These are phyloP conservation scores for Cadophora sp. DNA, from an alignment of 2,329 filamentous ascomycete species.

Conservation along the genomic window DNA sequence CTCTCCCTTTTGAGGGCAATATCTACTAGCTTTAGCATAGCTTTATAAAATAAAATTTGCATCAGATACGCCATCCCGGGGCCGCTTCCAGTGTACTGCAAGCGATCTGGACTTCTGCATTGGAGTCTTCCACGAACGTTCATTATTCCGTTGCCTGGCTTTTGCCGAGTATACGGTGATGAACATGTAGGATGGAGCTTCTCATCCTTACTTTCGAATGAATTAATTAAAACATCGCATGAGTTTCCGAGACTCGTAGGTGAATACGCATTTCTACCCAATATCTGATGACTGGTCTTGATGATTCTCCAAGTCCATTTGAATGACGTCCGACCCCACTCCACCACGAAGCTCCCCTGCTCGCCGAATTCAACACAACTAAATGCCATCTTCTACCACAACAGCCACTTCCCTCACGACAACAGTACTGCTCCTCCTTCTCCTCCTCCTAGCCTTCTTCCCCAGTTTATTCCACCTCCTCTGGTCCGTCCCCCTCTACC, in stretches of 20 bases:
- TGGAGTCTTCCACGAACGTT: too few species aligned
- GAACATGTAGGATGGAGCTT: background rate
- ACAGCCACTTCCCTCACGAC: conserved; percentile 40
- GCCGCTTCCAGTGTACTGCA: background rate
- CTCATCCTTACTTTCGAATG: background rate
- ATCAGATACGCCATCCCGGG: background rate
- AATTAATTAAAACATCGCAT: background rate
- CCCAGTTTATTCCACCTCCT: conserved; percentile 59
- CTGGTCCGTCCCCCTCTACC: conserved; percentile 55
- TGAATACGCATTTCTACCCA: background rate
- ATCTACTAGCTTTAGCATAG: background rate
- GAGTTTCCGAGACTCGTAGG: background rate
- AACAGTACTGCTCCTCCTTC: conserved; percentile 53
- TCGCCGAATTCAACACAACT: conserved; percentile 22
- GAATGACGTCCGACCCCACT: conserved; percentile 15
- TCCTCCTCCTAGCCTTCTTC: conserved; percentile 59
- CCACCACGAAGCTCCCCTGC: conserved; percentile 13
- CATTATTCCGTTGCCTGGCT: background rate
- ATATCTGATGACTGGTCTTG: background rate
- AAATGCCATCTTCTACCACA: conserved; percentile 33
- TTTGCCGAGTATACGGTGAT: background rate
- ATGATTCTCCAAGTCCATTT: background rate
- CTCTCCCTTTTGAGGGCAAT: background rate
- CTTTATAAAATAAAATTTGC: background rate
- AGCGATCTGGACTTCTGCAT: too few species aligned